phyloP scores from a whole-genome alignment of 495 filamentous ascomycete genomes.

The Alectoria sarmentosa region DNA sequence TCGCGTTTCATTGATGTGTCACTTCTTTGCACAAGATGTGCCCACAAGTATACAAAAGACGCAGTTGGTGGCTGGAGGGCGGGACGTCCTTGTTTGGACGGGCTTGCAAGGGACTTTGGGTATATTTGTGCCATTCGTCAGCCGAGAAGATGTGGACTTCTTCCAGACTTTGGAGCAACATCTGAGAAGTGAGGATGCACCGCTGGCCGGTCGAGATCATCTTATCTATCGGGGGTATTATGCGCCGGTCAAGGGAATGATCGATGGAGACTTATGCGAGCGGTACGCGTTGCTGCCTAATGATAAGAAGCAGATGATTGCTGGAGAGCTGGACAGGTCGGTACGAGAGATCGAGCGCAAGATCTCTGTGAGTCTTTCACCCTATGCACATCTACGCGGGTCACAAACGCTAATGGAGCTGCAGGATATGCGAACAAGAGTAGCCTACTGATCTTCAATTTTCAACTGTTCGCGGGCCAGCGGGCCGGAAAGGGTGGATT shows the following conservation, averaged over 20 bases:
- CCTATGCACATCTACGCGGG: neutral
- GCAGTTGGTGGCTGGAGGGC: slow-evolving; percentile 81
- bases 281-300: slow-evolving; percentile 71
- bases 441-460: slow-evolving; percentile 66
- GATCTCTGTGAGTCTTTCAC: slow-evolving; percentile 61
- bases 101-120: slow-evolving; percentile 92
- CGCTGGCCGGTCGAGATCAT: slow-evolving; percentile 87
- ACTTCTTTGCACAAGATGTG: slow-evolving; percentile 88
- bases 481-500: neutral
- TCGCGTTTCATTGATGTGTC: slow-evolving; percentile 72
- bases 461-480: too few species aligned
- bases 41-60: slow-evolving; percentile 87
- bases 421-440: slow-evolving; percentile 80
- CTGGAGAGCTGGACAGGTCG: slow-evolving; percentile 81
- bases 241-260: slow-evolving; percentile 91
- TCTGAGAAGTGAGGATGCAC: slow-evolving; percentile 74
- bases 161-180: slow-evolving; percentile 90
- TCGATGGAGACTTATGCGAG: slow-evolving; percentile 98
- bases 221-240: slow-evolving; percentile 94
- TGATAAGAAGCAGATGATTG: slow-evolving; percentile 92
- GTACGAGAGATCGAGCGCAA: slow-evolving; percentile 91
- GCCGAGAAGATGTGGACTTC: slow-evolving; percentile 91
- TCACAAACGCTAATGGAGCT: slow-evolving; percentile 25
- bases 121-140: slow-evolving; percentile 81
- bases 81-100: slow-evolving; percentile 87